Conservation (phyloP, 257 asterid species). For the Avicennia marina region DNA sequence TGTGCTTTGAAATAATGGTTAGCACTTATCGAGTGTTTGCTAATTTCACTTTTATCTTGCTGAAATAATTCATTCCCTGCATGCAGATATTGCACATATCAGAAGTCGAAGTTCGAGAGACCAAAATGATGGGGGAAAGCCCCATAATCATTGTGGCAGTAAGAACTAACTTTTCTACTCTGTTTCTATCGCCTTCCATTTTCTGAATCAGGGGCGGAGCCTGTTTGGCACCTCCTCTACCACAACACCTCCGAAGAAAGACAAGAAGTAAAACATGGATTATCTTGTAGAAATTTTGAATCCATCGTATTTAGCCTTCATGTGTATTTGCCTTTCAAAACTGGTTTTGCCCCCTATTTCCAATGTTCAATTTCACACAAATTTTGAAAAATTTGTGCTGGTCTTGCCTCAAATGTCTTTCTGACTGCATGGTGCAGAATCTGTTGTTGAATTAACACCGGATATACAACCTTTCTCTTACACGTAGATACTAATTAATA, state of each 20-base stretch:
- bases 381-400: too few species aligned
- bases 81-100: slow-evolving; percentile 90
- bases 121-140: slow-evolving; percentile 94
- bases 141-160: slow-evolving; percentile 84
- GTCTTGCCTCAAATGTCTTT: too few species aligned
- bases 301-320: too few species aligned
- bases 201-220: neutral
- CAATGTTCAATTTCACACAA: too few species aligned
- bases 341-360: too few species aligned
- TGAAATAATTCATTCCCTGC: slow-evolving; percentile 1
- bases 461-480: too few species aligned
- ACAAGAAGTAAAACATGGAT: too few species aligned
- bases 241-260: too few species aligned
- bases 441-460: neutral
- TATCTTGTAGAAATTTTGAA: too few species aligned
- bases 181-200: neutral
- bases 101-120: slow-evolving; percentile 82
- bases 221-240: too few species aligned
- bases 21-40: neutral
- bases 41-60: neutral
- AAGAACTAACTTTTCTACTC: slow-evolving; percentile 18
- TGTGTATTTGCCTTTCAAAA: too few species aligned
- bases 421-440: neutral
- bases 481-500: neutral
- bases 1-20: neutral